Evolutionary conservation across 768 basidiomycete species (phyloP), one percentile per base, ranked within the genome.

Genomic region (Amanita muscaria): DNA sequence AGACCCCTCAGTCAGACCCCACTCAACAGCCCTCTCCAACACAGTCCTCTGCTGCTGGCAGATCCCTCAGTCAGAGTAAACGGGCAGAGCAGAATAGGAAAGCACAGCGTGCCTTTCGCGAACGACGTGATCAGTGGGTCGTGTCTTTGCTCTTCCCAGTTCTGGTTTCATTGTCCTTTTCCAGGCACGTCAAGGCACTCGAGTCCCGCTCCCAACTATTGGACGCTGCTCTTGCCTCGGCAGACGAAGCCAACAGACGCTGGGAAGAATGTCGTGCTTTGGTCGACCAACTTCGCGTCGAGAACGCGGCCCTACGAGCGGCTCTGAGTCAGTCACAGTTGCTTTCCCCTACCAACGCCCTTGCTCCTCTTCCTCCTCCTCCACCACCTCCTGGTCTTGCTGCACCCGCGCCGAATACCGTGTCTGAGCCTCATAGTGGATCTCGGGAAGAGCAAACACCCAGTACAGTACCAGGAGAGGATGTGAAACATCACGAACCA

Each of bases 1-100:
- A 62, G 43, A 49, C 55, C 25, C 51, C 61, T 10, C 63, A 61
- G 42, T 53, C 56, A 46, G 33, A 24, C 31, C 37, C 14, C 47
- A 53, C 39, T 46, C 63, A 46, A 32, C 33, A 40, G n/a, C n/a
- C 18, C 30, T 21, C 12, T 6, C 21, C 42, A 25, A 4, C 15
- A 4, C 34, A 27, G 16, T 15, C 14, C 24, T 3, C 34, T 11
- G 50, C 54, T 34, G 61, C 64, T 15, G 72, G 73, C 19, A 70
- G 88, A 37, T 64, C 77, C 9, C 69, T 91, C 40, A 87, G 83
- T 61, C 78, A 73, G 56, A 85, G 80, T 59, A 92, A 91, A 58
- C 77, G 91, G 8, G 91, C 91, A 33, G 91, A 93, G 56, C 91
- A 96, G 67, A 96, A 96, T 61, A 74, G 91, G 53, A 92, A 91